Base-by-base conservation (phyloP, 2,329 filamentous ascomycete genomes). In the Hypomyces rosellus region DNA sequence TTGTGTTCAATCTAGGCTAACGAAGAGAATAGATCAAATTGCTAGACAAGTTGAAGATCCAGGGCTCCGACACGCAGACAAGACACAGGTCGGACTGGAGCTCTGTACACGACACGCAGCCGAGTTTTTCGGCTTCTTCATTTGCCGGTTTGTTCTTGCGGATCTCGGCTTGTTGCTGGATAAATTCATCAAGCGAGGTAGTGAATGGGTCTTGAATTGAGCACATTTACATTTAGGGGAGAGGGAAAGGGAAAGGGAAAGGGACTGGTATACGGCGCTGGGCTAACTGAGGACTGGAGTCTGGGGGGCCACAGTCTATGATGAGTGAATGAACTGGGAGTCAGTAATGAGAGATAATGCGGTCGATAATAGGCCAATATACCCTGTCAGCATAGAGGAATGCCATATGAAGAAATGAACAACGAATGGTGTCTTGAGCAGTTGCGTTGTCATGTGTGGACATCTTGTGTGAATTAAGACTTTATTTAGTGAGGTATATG, bases 91-190 rank as follows among this genome's bases (percentile, higher is more conserved):
- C 48, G 93, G 93, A 9, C 80, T 99, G 34, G 93, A 99, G 70
- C 79, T 99, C 38, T 93, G 89, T 65, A 90, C 90, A 34, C 82
- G 92, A 38, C 92, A 96, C 67, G 93, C 92, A 7, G 89, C 92
- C 34, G 93, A 99, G 69, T 99, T 99, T 69, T 99, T 99, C 66
- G 91, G 86, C 14, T 96, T 99, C 69, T 97, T 93, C 66, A 80
- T 99, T 25, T 96, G 92, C 69, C 86, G 93, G 15, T 99, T 99
- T 65, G 90, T 91, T n/a, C 74, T 99, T 54, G 77, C 84, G 4
- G 93, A 99, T 67, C 72, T 99, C 54, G 80, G 84, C 37, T 68
- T 93, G 64, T 76, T 99, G 73, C 75, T 99, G 59, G 93, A 99
- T 68, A 99, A 97, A 67, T 97, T 93, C 63, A 85, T 99, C 66